Evolutionary conservation across 2,329 filamentous ascomycete species (phyloP), one percentile per base, ranked within the genome.

Genomic region (Aspergillus pseudoviridinutans): DNA sequence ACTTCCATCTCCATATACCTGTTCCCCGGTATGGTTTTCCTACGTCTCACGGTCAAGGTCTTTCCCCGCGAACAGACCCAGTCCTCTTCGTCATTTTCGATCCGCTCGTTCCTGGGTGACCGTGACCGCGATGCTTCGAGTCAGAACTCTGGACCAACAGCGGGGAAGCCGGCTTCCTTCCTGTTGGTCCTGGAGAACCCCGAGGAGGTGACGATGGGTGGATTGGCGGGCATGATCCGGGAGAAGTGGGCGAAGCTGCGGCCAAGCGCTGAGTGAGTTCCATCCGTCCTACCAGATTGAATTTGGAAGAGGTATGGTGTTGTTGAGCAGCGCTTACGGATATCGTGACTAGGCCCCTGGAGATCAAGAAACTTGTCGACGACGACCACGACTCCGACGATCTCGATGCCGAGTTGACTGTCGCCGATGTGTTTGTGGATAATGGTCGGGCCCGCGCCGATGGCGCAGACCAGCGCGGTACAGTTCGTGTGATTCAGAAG

Each of bases 391-490:
- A 69, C 9, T 54, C 62, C 4, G 65, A 71, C 41, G 67, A 73
- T 28, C 68, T 76, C 24, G 67, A 68, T 55, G 50, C 64, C 22
- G 67, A 69, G 10, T 58, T 74, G 61, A 71, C 71, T 0, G 73
- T 74, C 22, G 71, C 71, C 2, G 71, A 76, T 54, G 71, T 76
- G 7, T 76, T 73, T 54, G 69, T 76, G 14, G 67, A 76, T 53
- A 67, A 60, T 42, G 74, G 74, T 2, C 72, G 71, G 49, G 72
- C 69, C 4, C 64, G 56, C 9, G 32, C 64, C 3, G 74, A 76
- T 46, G 70, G 70, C 6, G 61, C 65, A 32, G 74, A 76, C 59
- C 74, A 76, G 62, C 64, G 65, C 10, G 70, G 63, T 5, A 66
- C 62, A 1, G 66, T 76, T 2, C 68, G 71, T 10, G 73, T 76